phyloP scores from a whole-genome alignment of 768 basidiomycete species.

The Lactarius hatsudake region DNA sequence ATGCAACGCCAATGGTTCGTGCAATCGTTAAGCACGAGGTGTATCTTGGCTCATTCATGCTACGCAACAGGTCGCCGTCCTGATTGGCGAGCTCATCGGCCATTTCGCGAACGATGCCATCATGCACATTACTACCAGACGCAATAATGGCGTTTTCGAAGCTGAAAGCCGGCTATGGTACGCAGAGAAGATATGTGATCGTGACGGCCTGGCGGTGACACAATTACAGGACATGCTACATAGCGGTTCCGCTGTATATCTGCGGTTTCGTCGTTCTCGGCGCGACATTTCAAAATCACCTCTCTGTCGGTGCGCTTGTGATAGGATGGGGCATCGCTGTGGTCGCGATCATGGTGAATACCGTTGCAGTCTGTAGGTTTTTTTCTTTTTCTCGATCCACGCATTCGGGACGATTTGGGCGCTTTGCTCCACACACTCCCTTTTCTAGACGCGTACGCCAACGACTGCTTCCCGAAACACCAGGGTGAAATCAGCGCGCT shows the following conservation, averaged over 20 bases:
- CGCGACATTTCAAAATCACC: conserved; percentile 50
- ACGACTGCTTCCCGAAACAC: conserved; percentile 48
- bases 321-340: conserved; percentile 69
- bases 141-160: conserved; percentile 51
- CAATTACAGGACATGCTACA: conserved; percentile 52
- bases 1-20: conserved; percentile 54
- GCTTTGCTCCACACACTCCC: no score
- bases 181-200: conserved; percentile 11
- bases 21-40: not conserved
- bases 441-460: conserved; percentile 44
- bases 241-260: conserved; percentile 58
- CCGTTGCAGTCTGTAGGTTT: conserved; percentile 57
- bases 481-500: conserved; percentile 63
- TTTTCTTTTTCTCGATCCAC: conserved; percentile 22
- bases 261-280: conserved; percentile 61
- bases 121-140: conserved; percentile 42
- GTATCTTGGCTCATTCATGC: not conserved
- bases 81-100: conserved; percentile 52
- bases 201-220: not conserved
- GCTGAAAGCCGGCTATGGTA: conserved; percentile 60
- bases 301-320: conserved; percentile 51
- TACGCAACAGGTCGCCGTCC: conserved; percentile 40
- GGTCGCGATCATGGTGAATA: conserved; percentile 55
- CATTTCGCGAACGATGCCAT: conserved; percentile 51
- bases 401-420: no score